Conservation (phyloP, 1,284 basidiomycete genomes). For the Leccinum variabile region DNA sequence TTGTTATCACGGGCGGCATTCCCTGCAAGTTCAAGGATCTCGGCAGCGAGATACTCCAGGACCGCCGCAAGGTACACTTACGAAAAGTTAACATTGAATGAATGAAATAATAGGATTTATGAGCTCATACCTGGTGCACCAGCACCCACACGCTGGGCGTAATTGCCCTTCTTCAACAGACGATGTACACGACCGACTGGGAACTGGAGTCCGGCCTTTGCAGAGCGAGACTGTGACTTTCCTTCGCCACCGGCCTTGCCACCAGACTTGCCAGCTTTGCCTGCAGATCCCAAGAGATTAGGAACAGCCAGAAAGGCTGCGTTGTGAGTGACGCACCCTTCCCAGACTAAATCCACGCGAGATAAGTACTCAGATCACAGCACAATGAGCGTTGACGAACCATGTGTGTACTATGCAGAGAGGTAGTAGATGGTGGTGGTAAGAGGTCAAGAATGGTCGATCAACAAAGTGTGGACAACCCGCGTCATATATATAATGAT, state of each 20-base stretch:
- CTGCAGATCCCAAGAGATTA: slow-evolving; percentile 26
- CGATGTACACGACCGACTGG: slow-evolving; percentile 93
- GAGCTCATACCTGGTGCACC: slow-evolving; percentile 70
- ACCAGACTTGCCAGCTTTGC: slow-evolving; percentile 63
- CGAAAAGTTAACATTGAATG: not conserved
- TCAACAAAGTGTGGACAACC: slow-evolving; percentile 41
- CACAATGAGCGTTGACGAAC: slow-evolving; percentile 30
- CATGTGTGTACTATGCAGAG: slow-evolving; percentile 36
- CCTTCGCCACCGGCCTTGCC: slow-evolving; percentile 55
- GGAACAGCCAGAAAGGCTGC: slow-evolving; percentile 6
- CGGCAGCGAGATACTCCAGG: slow-evolving; percentile 83
- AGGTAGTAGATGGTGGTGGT: slow-evolving; percentile 43
- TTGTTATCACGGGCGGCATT: slow-evolving; percentile 85
- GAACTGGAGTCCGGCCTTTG: slow-evolving; percentile 74
- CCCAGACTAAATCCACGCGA: slow-evolving; percentile 42
- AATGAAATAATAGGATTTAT: not conserved
- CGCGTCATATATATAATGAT: slow-evolving; percentile 38
- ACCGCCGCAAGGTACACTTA: slow-evolving; percentile 78
- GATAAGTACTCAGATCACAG: slow-evolving; percentile 3
- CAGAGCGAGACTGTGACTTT: slow-evolving; percentile 75
- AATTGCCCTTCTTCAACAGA: slow-evolving; percentile 84
- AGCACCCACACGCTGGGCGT: slow-evolving; percentile 76
- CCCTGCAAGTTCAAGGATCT: slow-evolving; percentile 88
- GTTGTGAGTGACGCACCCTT: slow-evolving; percentile 40
- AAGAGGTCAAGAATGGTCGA: slow-evolving; percentile 39